These are phyloP conservation scores for Rosellinia necatrix DNA, from an alignment of 2,329 filamentous ascomycete species.

Conservation along the genomic window DNA sequence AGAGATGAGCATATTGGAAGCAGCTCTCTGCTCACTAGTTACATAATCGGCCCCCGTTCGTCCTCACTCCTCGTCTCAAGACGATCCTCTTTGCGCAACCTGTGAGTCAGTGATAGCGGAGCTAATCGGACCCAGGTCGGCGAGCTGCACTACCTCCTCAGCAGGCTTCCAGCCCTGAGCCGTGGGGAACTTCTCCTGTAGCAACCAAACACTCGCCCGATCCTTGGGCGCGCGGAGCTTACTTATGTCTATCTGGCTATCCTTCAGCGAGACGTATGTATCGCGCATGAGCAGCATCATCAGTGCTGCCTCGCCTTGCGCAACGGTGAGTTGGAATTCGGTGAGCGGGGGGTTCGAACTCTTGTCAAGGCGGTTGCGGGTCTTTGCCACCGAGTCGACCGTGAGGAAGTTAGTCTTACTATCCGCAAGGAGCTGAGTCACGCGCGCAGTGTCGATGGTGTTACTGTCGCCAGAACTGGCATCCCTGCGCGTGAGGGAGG, in stretches of 20 bases:
- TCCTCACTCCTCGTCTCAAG: background rate
- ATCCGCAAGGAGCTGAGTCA: constrained; percentile 25
- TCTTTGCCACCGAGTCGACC: constrained; percentile 23
- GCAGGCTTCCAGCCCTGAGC: constrained; percentile 28
- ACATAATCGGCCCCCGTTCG: background rate
- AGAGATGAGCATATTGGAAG: background rate
- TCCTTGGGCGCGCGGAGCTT: constrained; percentile 27
- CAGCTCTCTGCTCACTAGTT: background rate
- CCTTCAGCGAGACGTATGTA: constrained; percentile 11
- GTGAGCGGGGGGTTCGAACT: constrained; percentile 12
- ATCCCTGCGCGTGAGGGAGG: constrained; percentile 29
- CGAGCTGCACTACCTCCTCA: constrained; percentile 14
- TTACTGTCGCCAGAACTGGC: constrained; percentile 23
- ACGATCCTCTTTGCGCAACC: constrained; percentile 3
- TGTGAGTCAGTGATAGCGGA: constrained; percentile 19
- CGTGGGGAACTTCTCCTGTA: constrained; percentile 28
- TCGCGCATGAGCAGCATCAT: constrained; percentile 28
- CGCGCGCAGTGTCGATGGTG: constrained; percentile 21
- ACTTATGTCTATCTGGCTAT: background rate
- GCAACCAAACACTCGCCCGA: constrained; percentile 23
- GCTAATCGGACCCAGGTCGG: constrained; percentile 24
- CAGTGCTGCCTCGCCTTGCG: constrained; percentile 26
- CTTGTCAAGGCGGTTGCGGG: constrained; percentile 27
- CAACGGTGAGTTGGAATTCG: background rate
- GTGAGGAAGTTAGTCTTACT: constrained; percentile 23